Base-by-base conservation (phyloP, 2,329 filamentous ascomycete genomes). In the Neodidymelliopsis sp. region DNA sequence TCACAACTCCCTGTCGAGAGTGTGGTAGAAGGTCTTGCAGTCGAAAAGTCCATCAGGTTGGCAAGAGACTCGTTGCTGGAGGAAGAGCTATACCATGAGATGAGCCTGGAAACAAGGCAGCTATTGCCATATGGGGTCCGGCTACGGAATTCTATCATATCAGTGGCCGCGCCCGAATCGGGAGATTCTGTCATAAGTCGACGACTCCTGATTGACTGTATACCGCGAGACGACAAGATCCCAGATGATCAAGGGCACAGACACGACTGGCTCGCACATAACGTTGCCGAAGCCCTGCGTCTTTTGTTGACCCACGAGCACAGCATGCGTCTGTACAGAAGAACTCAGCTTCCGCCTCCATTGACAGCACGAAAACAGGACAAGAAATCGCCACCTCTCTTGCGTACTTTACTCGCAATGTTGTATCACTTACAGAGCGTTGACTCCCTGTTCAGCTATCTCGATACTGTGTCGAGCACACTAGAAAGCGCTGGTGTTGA, bases 81-180 rank as follows among this genome's bases (percentile, higher is more conserved):
- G 20, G 87, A 92, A 66, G 94, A 99, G 68, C 76, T 99, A 2
- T 97, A 91, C 81, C 86, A 96, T 60, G 94, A 99, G 73, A 79
- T 97, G 51, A 86, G 87, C 41, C 83, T 90, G 13, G 94, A 99
- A 73, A 86, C 89, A 0, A 87, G 91, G 12, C 81, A 81, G 0
- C 77, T 96, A 16, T 80, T 87, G 3, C 84, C 86, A 9, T 86
- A 89, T 52, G 84, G 87, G 8, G 86, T 97, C 10, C 81, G 81
- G 19, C 81, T 86, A 11, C 80, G 84, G 25, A 84, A 74, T 10
- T 69, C 72, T 2, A 63, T 69, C 18, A 74, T 80, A 30, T 53
- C 65, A 33, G 41, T 75, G 44, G 55, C 69, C 7, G 56, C 53
- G 34, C 59, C 69, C 10, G 53, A 42, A 16, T 42, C 50, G 24